Percentiles rank a stretch among this genome's conserved stretches.
phyloP scores from a whole-genome alignment of 2,329 filamentous ascomycete genomes.

The Dactylellina sp. region DNA sequence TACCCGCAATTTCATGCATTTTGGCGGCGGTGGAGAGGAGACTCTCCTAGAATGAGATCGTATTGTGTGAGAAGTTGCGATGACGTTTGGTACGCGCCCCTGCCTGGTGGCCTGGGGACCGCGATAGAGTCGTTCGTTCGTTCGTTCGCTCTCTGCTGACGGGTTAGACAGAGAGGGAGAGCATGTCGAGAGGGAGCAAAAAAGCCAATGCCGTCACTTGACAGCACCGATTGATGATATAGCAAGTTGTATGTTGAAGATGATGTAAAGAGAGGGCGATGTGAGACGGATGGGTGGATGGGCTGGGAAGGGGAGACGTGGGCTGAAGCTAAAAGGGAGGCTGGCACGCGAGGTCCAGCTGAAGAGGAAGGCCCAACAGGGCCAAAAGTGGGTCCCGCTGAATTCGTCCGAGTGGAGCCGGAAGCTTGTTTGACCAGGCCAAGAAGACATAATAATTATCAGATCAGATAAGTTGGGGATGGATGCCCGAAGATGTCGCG shows the following conservation, averaged over 20 bases:
- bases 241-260: no score
- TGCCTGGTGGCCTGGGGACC: slow-evolving; percentile 9
- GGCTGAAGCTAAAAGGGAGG: slow-evolving; percentile 8
- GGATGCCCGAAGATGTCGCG: background rate
- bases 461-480: background rate
- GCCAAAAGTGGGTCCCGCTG: background rate
- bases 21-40: slow-evolving; percentile 15
- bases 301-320: no score
- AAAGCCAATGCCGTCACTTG: no score
- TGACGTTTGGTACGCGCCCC: slow-evolving; percentile 11
- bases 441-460: background rate
- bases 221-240: no score
- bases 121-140: background rate
- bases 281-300: no score
- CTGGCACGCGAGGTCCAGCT: slow-evolving; percentile 1
- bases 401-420: slow-evolving; percentile 26
- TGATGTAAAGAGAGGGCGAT: no score
- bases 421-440: slow-evolving; percentile 36
- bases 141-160: no score
- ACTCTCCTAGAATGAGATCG: slow-evolving; percentile 22
- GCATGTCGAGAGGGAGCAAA: no score
- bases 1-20: slow-evolving; percentile 50
- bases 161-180: no score
- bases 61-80: background rate
- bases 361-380: background rate